Evolutionary conservation across 2,329 filamentous ascomycete species (phyloP).

Genomic region (Aureobasidium sp.): DNA sequence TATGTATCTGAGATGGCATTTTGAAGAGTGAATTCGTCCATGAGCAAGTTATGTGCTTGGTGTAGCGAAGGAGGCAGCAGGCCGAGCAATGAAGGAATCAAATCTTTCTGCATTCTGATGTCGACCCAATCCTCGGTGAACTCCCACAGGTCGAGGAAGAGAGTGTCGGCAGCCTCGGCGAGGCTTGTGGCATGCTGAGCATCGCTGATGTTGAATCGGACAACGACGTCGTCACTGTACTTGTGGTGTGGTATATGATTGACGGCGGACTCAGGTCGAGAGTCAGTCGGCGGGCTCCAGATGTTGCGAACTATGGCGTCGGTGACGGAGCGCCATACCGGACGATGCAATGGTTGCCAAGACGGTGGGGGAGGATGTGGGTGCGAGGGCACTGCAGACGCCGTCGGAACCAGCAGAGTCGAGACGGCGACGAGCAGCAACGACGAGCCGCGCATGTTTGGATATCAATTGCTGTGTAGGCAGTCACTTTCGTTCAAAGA

Average conservation of each 20-base stretch:
- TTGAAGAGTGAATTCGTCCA: slow-evolving; percentile 62
- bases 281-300: slow-evolving; percentile 6
- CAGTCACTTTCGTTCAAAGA: not conserved
- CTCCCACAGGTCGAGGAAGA: slow-evolving; percentile 88
- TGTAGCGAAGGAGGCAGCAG: slow-evolving; percentile 69
- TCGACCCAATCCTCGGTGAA: slow-evolving; percentile 77
- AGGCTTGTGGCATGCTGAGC: slow-evolving; percentile 61
- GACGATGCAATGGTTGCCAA: slow-evolving; percentile 1
- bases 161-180: slow-evolving; percentile 60
- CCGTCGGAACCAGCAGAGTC: not conserved
- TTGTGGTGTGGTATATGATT: slow-evolving; percentile 19
- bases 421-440: not conserved
- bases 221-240: slow-evolving; percentile 65
- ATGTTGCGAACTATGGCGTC: slow-evolving; percentile 17
- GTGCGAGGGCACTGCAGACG: slow-evolving; percentile 13
- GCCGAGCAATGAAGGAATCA: slow-evolving; percentile 68
- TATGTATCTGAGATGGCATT: slow-evolving; percentile 71
- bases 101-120: slow-evolving; percentile 66
- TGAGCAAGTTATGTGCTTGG: slow-evolving; percentile 62
- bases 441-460: slow-evolving; percentile 12
- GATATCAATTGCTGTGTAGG: not conserved
- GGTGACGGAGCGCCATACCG: slow-evolving; percentile 16
- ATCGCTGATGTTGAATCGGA: slow-evolving; percentile 74
- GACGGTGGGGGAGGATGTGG: slow-evolving; percentile 5
- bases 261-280: not conserved